A percentile compares a stretch with the other conserved stretches of the same genome.
Conservation (phyloP, 225 moss, liverwort and hornwort species). For the Polytrichum commune region DNA sequence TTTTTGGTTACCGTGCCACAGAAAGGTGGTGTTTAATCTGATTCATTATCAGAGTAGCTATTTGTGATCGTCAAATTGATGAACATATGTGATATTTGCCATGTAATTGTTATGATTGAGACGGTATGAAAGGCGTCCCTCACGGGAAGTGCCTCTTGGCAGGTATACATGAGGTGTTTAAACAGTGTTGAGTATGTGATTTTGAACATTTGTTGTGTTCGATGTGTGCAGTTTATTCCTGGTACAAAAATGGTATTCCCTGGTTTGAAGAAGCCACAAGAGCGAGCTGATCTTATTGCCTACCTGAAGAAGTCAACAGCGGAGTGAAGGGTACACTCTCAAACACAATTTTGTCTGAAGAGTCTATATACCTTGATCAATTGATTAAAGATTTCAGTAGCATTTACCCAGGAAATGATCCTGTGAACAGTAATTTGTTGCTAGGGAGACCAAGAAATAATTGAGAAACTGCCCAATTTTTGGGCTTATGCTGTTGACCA, state of each 20-base stretch:
- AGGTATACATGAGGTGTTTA: too few species aligned
- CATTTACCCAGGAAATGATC: background rate
- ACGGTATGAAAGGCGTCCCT: too few species aligned
- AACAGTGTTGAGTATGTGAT: too few species aligned
- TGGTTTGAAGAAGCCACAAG: conserved; percentile 65
- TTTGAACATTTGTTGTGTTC: background rate
- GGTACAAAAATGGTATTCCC: conserved; percentile 70
- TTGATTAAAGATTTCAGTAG: background rate
- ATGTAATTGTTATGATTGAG: too few species aligned
- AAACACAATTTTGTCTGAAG: conserved; percentile 1
- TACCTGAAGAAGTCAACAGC: conserved; percentile 46
- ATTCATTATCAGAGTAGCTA: too few species aligned
- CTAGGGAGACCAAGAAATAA: background rate
- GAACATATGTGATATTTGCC: too few species aligned
- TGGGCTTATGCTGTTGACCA: background rate
- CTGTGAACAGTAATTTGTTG: background rate
- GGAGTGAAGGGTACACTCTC: background rate
- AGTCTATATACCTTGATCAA: background rate
- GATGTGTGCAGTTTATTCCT: conserved; percentile 46
- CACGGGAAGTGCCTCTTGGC: too few species aligned
- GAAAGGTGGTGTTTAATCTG: too few species aligned
- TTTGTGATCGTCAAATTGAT: too few species aligned
- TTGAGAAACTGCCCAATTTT: background rate
- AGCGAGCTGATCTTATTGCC: conserved; percentile 54
- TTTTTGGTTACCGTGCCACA: too few species aligned